Evolutionary conservation across 1,284 basidiomycete species (phyloP), one percentile per base, ranked within the genome.

Genomic region (Malassezia arunalokei): DNA sequence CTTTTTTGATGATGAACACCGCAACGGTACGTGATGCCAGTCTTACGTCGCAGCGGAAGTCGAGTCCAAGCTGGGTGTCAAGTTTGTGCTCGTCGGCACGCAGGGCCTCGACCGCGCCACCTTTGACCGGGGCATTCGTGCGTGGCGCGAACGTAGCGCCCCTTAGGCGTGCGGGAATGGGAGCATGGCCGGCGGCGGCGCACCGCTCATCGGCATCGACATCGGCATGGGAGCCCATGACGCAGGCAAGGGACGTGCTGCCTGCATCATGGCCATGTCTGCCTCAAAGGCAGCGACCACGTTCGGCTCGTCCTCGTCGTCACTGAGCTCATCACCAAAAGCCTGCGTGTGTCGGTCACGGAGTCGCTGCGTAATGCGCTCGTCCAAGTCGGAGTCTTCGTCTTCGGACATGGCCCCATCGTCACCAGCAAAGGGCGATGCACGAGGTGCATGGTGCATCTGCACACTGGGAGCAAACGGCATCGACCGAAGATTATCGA

Each of bases 391-490:
- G 24, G 71, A 71, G 48, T 74, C 74, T n/a, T 71, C 70, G 40
- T 62, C 65, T 37, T 66, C 65, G 17, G 61, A 63, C 42, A 66
- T 43, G 24, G 31, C 43, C 33, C 11, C 11, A 29, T 71, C 68
- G 52, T 60, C 64, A 49, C 80, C 80, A 9, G 85, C 76, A 3
- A 79, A 82, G 37, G 69, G 44, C 39, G 66, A 61, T 6, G 56
- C 56, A 38, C 79, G 74, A 0, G 89, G 88, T 1, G 87, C 83
- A 45, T 86, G 81, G 43, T 90, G 87, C 78, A 94, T 81, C 55
- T 83, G 84, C 0, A 88, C 87, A 7, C 87, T 87, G 0, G 92
- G 92, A 0, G 87, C 88, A 57, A 83, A 81, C 2, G 81, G 81
- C 27, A 98, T 74, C 56, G 84, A 80, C 17, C 83, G 79, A 6